phyloP scores from a whole-genome alignment of 345 rosid genomes.

The Pugionium cornutum region DNA sequence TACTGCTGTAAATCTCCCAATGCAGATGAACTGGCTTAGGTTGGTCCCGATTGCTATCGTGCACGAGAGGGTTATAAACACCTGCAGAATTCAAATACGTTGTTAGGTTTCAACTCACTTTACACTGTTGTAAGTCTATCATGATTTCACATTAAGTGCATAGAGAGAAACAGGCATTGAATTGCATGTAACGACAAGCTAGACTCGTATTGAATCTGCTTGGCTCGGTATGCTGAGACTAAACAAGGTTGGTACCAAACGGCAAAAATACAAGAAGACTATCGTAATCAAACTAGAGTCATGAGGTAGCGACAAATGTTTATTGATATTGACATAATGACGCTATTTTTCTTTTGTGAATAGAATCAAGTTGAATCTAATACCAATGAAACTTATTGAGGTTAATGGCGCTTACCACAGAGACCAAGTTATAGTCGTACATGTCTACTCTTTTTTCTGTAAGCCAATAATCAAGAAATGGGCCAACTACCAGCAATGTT shows the following conservation, averaged over 20 bases:
- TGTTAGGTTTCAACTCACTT: conserved; percentile 8
- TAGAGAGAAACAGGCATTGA: conserved; percentile 1
- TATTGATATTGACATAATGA: neutral
- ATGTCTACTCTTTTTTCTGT: conserved; percentile 72
- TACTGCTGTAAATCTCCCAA: conserved; percentile 92
- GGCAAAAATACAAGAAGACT: neutral
- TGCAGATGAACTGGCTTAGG: conserved; percentile 98
- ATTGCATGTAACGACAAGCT: neutral
- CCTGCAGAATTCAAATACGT: conserved; percentile 48
- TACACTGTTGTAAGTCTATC: neutral
- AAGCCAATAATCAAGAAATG: conserved; percentile 92
- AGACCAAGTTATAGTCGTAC: conserved; percentile 56
- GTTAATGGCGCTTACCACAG: conserved; percentile 54
- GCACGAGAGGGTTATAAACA: conserved; percentile 79
- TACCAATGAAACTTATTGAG: conserved; percentile 3
- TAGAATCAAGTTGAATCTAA: conserved; percentile 4
- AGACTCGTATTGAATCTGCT: conserved; percentile 4
- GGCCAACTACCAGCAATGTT: conserved; percentile 75
- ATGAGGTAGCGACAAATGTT: neutral
- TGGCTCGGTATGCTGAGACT: neutral
- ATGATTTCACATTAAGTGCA: neutral
- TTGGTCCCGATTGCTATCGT: conserved; percentile 93
- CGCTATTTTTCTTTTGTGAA: neutral
- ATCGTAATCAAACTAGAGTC: conserved; percentile 2
- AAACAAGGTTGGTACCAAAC: neutral